Base-by-base conservation (phyloP, 2,329 filamentous ascomycete species). In the Bipolaris cookei region DNA sequence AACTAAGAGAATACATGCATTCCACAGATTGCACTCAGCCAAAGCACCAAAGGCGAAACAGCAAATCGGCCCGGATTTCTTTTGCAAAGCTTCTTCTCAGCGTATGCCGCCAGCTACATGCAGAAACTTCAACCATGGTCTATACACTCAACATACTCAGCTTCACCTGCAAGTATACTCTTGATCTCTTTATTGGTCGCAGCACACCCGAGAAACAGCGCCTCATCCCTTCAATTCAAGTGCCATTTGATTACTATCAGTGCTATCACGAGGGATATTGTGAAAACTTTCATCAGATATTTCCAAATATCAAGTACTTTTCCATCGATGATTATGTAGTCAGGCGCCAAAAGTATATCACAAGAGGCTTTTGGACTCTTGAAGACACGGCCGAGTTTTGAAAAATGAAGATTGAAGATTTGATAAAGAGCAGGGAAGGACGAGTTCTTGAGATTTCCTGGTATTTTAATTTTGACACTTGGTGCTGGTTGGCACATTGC, bases 91-190 rank as follows among this genome's bases (percentile, higher is more conserved):
- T 25, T 2, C 35, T 61, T 6, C 60, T 41, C 1, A 16, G 30
- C 13, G 61, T 58, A n/a, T 59, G 62, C 30, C 58, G 60, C 6
- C 62, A 65, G 16, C 48, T 58, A 7, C 59, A 65, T 34, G 53
- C 47, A 2, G 62, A 65, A 28, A 34, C 58, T 13, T 32, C 55
- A 10, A 30, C 54, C 11, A 51, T 61, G 38, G 30, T 59, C 5
- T 65, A 63, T 37, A 46, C 30, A 6, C 39, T 55, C 11, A 59
- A 59, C 32, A 62, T 45, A 1, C 59, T 64, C 41, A 18, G 41
- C 3, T 62, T 62, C 37, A 16, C 37, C 10, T n/a, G 14, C 13
- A 30, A 32, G 8, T 5, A 20, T 3, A 28, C 43, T 0, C 43
- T 61, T 6, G 64, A 64, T 16, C 25, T 35, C 4, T 67, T 61